phyloP scores from a whole-genome alignment of 208 protist genomes.

The Herpetomonas tarakana region DNA sequence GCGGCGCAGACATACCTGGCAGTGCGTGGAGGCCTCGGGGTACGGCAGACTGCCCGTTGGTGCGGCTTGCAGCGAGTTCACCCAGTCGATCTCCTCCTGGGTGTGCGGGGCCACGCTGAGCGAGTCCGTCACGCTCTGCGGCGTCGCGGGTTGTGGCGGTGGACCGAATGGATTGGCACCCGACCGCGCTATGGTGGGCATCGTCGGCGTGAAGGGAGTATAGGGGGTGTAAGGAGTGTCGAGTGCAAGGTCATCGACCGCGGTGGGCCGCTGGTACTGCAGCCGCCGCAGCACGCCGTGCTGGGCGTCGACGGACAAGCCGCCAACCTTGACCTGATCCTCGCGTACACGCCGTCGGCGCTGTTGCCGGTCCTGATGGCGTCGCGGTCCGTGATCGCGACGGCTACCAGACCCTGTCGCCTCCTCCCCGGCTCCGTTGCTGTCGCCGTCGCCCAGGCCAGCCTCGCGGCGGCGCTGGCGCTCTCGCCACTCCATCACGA shows the following conservation, averaged over 20 bases:
- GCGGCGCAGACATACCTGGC: conserved; percentile 24
- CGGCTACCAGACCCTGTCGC: too few relatives aligned
- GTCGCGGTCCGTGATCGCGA: too few relatives aligned
- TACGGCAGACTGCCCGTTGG: neutral
- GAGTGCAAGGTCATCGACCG: conserved; percentile 1
- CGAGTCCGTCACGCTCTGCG: neutral
- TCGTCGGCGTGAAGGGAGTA: neutral
- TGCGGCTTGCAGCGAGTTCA: conserved; percentile 8
- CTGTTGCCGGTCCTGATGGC: neutral
- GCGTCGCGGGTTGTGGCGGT: neutral
- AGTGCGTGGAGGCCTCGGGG: conserved; percentile 12
- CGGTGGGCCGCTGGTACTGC: conserved; percentile 2
- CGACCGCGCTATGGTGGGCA: neutral
- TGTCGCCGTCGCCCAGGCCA: neutral
- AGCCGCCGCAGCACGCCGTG: conserved; percentile 12
- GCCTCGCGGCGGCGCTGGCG: too few relatives aligned
- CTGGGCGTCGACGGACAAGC: conserved; percentile 13
- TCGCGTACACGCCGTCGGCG: neutral
- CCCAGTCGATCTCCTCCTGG: conserved; percentile 3
- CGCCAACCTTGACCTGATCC: conserved; percentile 2
- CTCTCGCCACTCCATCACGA: neutral
- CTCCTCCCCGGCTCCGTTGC: neutral
- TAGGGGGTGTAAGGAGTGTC: neutral
- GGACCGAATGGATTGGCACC: neutral
- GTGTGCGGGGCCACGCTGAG: conserved; percentile 2